phyloP scores from a whole-genome alignment of 805 yeast genomes.

The Blastobotrys muscicola region DNA sequence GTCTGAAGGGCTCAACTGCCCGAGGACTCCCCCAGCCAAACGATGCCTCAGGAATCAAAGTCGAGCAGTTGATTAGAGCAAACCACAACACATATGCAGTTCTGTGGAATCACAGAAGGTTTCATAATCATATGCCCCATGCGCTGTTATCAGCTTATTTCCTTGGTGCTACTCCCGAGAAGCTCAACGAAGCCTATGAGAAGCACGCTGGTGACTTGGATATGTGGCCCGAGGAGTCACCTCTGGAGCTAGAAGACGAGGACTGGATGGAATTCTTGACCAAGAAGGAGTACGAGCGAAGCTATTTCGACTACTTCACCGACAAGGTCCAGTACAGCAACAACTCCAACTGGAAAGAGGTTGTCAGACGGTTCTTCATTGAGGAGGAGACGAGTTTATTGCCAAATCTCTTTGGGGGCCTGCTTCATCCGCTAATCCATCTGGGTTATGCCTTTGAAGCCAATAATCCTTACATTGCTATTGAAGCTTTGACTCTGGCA shows the following conservation, averaged over 20 bases:
- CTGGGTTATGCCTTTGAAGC: constrained; percentile 29
- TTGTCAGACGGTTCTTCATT: constrained; percentile 20
- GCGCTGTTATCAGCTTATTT: constrained; percentile 28
- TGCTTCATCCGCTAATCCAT: constrained; percentile 27
- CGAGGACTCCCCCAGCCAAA: constrained; percentile 10
- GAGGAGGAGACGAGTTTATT: constrained; percentile 10
- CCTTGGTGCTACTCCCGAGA: constrained; percentile 28
- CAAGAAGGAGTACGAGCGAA: constrained; percentile 24
- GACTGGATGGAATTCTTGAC: constrained; percentile 27
- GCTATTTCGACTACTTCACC: constrained; percentile 31
- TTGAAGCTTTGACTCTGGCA: constrained; percentile 27
- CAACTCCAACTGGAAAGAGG: constrained; percentile 25
- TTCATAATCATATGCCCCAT: constrained; percentile 27
- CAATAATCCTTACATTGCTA: constrained; percentile 27
- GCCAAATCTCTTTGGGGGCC: constrained; percentile 18
- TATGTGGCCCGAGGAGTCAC: constrained; percentile 32
- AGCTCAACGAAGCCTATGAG: constrained; percentile 25
- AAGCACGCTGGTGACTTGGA: constrained; percentile 15
- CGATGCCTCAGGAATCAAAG: constrained; percentile 14
- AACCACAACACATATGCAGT: constrained; percentile 24
- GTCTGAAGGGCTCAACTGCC: constrained; percentile 7
- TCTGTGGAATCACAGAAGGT: constrained; percentile 20
- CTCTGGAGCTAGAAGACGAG: constrained; percentile 29
- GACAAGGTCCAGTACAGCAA: constrained; percentile 27
- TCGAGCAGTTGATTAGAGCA: constrained; percentile 24